Evolutionary conservation across 2,329 filamentous ascomycete genomes (phyloP), one percentile per base, ranked within the genome.

Genomic region (Ceratocystis papillata): DNA sequence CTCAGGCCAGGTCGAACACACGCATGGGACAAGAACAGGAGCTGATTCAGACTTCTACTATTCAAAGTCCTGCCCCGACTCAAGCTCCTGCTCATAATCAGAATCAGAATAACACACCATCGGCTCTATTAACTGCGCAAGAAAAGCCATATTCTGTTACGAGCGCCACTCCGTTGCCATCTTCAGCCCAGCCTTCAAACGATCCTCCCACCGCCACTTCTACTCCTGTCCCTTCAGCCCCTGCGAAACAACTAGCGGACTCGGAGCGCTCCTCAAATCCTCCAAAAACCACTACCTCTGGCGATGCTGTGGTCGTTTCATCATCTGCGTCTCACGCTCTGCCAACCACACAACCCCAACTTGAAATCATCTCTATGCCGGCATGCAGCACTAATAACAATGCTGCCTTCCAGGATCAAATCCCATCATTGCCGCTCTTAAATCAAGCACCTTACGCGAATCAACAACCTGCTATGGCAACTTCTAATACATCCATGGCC

Each of bases 401-500:
- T 17, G 28, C 25, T 28, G 33, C 53, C 20, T 65, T 60, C 53
- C 63, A 48, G 17, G 41, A 30, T 41, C 63, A 65, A 22, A 48
- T 60, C 7, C 63, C 63, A 44, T 12, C 48, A n/a, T 17, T 57
- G 15, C 28, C 17, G 5, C 28, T n/a, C 7, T 59, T 59, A 28
- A 33, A 37, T 15, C 55, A 59, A 20, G 12, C 28, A 17, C 55
- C 30, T n/a, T 30, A 59, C n/a, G 15, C 55, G 6, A 59, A 25
- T n/a, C 55, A 59, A n/a, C 30, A 44, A 12, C 17, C 45, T 7
- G 6, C 45, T 6, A 28, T 53, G 37, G 48, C 28, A 25, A 48
- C 7, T n/a, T 10, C 25, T 7, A 37, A 12, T 22, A 12, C 20
- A 5, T 45, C 92, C 0, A 79, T 96, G 44, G 93, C 91, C 25